Percentiles rank a stretch among this genome's conserved stretches.
phyloP scores from a whole-genome alignment of 352 stramenopile genomes.

The Plasmopara halstedii region DNA sequence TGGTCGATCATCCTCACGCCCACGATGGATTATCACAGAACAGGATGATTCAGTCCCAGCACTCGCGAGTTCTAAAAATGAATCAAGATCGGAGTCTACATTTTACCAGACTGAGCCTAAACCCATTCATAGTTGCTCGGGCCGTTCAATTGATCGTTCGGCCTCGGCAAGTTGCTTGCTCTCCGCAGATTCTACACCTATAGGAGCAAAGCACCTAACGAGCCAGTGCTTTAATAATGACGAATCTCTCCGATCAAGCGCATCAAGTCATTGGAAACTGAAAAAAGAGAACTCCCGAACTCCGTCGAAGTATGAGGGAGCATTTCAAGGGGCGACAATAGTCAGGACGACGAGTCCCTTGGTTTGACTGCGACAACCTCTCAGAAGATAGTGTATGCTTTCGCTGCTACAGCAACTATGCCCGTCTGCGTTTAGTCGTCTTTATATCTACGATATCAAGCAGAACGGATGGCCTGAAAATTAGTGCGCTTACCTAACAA shows the following conservation, averaged over 20 bases:
- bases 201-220: slow-evolving; percentile 12
- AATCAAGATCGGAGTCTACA: slow-evolving; percentile 8
- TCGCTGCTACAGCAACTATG: slow-evolving; percentile 40
- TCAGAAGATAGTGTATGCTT: slow-evolving; percentile 47
- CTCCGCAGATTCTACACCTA: slow-evolving; percentile 14
- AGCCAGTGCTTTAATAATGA: neutral
- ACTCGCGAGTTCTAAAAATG: slow-evolving; percentile 3
- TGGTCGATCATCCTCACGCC: slow-evolving; percentile 1
- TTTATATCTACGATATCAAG: slow-evolving; percentile 32
- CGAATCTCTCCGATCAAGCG: slow-evolving; percentile 9
- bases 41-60: slow-evolving; percentile 33
- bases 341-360: slow-evolving; percentile 11
- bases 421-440: slow-evolving; percentile 42
- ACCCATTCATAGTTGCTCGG: neutral
- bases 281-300: slow-evolving; percentile 8
- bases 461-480: slow-evolving; percentile 14
- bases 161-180: slow-evolving; percentile 9
- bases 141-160: neutral
- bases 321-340: neutral
- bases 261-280: slow-evolving; percentile 20
- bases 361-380: slow-evolving; percentile 40
- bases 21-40: slow-evolving; percentile 47
- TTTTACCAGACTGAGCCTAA: slow-evolving; percentile 4
- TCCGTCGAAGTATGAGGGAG: slow-evolving; percentile 14
- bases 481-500: neutral